phyloP scores from a whole-genome alignment of 345 rosid genomes.

The Gossypium australe region DNA sequence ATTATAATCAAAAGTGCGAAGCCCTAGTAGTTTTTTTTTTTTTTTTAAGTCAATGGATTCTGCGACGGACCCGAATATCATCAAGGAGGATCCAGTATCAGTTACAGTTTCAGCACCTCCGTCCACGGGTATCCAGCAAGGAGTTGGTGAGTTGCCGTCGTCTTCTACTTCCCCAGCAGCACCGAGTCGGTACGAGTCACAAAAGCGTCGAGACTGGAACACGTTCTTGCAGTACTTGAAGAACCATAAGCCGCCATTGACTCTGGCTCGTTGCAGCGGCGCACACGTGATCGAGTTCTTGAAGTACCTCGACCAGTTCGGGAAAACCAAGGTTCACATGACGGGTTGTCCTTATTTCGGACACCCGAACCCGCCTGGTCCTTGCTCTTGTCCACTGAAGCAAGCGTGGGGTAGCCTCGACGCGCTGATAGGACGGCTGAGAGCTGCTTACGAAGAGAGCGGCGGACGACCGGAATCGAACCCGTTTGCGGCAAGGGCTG shows the following conservation, averaged over 20 bases:
- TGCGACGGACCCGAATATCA: constrained; percentile 19
- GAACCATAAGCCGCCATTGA: not conserved
- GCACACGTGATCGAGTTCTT: constrained; percentile 1
- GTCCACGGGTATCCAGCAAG: not conserved
- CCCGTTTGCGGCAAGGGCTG: not conserved
- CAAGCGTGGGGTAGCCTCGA: not conserved
- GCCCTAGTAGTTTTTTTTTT: not conserved
- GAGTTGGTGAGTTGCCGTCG: not conserved
- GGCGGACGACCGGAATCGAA: not conserved
- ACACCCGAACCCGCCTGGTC: not conserved
- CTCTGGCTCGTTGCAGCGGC: not conserved
- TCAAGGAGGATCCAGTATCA: constrained; percentile 20
- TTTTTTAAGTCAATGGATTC: constrained; percentile 31
- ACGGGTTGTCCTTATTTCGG: not conserved
- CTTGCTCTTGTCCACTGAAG: constrained; percentile 3
- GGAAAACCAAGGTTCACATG: not conserved
- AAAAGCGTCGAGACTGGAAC: constrained; percentile 2
- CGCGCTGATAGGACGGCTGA: constrained; percentile 5
- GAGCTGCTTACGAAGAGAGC: not conserved
- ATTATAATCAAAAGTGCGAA: not conserved
- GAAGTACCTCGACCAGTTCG: not conserved
- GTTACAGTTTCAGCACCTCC: constrained; percentile 12
- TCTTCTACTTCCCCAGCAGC: not conserved
- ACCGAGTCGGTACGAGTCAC: not conserved
- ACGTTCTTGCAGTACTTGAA: not conserved